These are phyloP conservation scores for Fusarium chuoi DNA, from an alignment of 2,329 filamentous ascomycete species.

Conservation along the genomic window DNA sequence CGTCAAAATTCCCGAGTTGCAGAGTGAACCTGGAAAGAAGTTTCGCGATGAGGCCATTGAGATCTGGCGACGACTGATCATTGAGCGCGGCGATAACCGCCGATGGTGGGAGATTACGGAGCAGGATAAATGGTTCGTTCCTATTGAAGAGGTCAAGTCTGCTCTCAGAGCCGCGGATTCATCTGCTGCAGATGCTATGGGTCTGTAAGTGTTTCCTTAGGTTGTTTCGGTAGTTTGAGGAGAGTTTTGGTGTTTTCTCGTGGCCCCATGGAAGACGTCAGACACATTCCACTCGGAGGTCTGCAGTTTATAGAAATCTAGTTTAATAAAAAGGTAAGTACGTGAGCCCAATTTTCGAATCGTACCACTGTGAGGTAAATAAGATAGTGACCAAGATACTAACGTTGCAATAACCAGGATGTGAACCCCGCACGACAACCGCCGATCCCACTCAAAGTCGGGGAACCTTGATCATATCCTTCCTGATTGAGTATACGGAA, in stretches of 20 bases:
- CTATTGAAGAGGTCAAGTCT: not conserved
- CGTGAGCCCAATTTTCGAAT: not conserved
- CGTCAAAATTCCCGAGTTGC: not conserved
- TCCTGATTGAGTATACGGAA: slow-evolving; percentile 9
- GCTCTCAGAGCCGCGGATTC: not conserved
- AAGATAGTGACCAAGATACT: not conserved
- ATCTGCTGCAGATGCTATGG: not conserved
- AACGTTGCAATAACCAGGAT: not conserved
- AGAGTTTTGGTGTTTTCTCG: too few species aligned
- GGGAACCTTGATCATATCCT: not conserved
- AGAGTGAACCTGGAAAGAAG: not conserved
- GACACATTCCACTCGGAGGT: not conserved
- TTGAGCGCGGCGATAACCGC: not conserved
- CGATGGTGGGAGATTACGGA: slow-evolving; percentile 11
- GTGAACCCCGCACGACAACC: not conserved
- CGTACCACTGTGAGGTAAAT: not conserved
- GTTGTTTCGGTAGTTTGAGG: fast-evolving
- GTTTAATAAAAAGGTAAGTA: not conserved
- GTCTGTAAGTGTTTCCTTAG: not conserved
- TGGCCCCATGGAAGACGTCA: not conserved
- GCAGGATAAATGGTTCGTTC: not conserved
- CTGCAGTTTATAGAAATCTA: not conserved
- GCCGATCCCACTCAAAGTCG: not conserved
- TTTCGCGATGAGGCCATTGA: not conserved
- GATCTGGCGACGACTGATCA: not conserved